Evolutionary conservation across 768 basidiomycete genomes (phyloP), one percentile per base, ranked within the genome.

Genomic region (Serendipita vermifera): DNA sequence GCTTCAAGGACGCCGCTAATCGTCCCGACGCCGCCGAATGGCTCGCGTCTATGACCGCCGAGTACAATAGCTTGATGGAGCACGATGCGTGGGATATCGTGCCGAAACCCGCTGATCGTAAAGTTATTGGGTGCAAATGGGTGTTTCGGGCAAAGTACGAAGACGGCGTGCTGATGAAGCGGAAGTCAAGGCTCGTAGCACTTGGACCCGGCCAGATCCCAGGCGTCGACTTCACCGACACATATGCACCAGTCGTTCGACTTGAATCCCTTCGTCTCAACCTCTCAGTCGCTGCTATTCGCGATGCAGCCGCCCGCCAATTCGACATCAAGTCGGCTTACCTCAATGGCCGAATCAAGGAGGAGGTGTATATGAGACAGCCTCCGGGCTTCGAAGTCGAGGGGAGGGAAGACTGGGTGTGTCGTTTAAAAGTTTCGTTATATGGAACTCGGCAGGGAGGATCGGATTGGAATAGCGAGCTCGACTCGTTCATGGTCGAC

Each of bases 381-480:
- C 40, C 53, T 4, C n/a, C 31, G 6, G 54, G 53, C 14, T 55
- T 14, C 9, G 55, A 55, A 11, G 29, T 6, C 43, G 9, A 7
- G 14, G 26, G 48, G 9, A 22, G 15, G 6, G 26, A 55, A 51
- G 15, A 41, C 14, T 38, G 15, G 9, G 55, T 14, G 7, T 9
- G 31, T 27, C 29, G 6, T 15, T 54, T 13, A 29, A 54, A 24
- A 22, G 51, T 60, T 7, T 35, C 43, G 3, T 36, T 63, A 2
- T 63, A 63, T 40, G 60, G 62, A 5, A 24, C 61, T 15, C 59
- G 61, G 41, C 61, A 63, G 54, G 33, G 54, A 2, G 55, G 55
- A 29, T 41, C 46, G 3, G 38, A 43, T 1, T 63, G 61, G 59
- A 59, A 62, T 48, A 22, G 36, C 27, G 38, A 59, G 56, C 38